Conservation (phyloP, 2,329 filamentous ascomycete species). For the Aspergillus brunneoviolaceus region DNA sequence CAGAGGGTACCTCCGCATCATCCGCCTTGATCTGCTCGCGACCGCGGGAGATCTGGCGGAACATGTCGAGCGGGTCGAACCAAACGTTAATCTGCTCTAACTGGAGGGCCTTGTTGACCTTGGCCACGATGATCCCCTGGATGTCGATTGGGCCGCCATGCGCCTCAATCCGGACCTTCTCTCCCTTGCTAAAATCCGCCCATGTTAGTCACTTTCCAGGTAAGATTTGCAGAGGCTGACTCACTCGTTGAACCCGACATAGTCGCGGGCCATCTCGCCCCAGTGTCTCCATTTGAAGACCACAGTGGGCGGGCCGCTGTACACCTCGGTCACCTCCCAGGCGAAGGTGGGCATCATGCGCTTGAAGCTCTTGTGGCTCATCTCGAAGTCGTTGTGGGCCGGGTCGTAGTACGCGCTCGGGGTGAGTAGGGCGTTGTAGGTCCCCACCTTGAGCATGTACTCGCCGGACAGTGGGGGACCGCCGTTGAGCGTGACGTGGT, state of each 20-base stretch:
- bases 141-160: conserved; percentile 64
- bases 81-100: conserved; percentile 62
- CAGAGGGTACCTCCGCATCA: not conserved
- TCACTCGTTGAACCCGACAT: conserved; percentile 63
- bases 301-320: conserved; percentile 62
- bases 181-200: conserved; percentile 51
- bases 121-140: conserved; percentile 62
- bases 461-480: conserved; percentile 56
- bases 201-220: not conserved
- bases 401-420: conserved; percentile 66
- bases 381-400: conserved; percentile 59
- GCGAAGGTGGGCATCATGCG: conserved; percentile 72
- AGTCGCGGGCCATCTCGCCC: conserved; percentile 66
- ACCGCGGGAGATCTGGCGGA: conserved; percentile 56
- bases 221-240: conserved; percentile 17
- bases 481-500: conserved; percentile 65
- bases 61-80: conserved; percentile 67
- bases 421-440: conserved; percentile 67
- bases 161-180: conserved; percentile 62
- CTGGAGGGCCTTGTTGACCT: conserved; percentile 60
- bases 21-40: conserved; percentile 1
- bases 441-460: conserved; percentile 67
- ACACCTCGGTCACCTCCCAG: conserved; percentile 69
- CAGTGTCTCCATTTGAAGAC: conserved; percentile 68
- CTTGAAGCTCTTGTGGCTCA: conserved; percentile 69